Evolutionary conservation across 139 green algal species (phyloP).

Genomic region (Closterium sp.): DNA sequence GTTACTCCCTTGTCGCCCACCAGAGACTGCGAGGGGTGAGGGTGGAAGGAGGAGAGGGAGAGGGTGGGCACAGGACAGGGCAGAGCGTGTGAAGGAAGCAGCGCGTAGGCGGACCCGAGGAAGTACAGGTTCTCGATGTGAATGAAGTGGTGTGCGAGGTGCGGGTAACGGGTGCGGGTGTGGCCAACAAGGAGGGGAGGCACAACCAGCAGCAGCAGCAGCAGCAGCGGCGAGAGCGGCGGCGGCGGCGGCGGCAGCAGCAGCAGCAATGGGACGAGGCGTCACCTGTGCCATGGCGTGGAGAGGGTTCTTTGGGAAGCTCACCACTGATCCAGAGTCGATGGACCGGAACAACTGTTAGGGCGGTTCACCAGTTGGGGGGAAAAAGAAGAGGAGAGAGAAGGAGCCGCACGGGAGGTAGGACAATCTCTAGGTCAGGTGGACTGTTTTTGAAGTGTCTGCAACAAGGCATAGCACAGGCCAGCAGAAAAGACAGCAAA

Average conservation of each 20-base stretch:
- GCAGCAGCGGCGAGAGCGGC: not conserved
- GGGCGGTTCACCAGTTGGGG: too few species aligned
- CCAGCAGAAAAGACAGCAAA: too few species aligned
- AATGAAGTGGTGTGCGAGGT: constrained; percentile 59
- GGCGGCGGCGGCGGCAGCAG: not conserved
- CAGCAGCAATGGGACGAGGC: not conserved
- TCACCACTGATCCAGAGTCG: constrained; percentile 36
- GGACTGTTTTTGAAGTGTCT: too few species aligned
- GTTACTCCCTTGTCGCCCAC: constrained; percentile 41
- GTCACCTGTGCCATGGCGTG: not conserved
- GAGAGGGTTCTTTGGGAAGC: constrained; percentile 11
- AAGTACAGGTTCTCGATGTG: constrained; percentile 67
- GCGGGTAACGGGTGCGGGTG: not conserved
- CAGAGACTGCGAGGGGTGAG: constrained; percentile 4
- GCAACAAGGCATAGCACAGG: too few species aligned
- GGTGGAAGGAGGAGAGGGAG: not conserved
- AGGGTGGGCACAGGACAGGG: not conserved
- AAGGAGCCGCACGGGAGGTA: too few species aligned
- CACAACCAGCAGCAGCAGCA: not conserved
- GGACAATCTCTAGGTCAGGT: too few species aligned
- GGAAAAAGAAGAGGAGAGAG: too few species aligned
- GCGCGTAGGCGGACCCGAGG: constrained; percentile 21
- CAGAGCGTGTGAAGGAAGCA: not conserved
- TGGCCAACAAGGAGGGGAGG: not conserved
- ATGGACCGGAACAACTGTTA: constrained; percentile 60